A percentile compares a stretch with the other conserved stretches of the same genome.
Conservation (phyloP, 2,329 filamentous ascomycete species). For the Tetracladium maxilliforme region DNA sequence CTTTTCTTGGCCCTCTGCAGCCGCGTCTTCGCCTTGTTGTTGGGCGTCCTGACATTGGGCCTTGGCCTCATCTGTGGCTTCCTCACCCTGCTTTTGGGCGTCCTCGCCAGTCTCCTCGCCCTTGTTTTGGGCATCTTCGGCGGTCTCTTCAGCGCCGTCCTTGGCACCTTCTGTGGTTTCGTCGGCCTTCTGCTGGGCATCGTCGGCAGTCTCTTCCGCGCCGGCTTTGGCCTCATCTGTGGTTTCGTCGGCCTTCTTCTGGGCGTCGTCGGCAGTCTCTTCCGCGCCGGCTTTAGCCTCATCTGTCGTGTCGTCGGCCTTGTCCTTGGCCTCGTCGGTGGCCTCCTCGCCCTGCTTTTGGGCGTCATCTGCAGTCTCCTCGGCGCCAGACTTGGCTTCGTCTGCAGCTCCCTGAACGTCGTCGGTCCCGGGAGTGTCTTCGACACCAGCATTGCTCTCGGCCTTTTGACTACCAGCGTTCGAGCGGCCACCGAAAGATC, state of each 20-base stretch:
- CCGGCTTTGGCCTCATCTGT: conserved; percentile 16
- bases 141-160: conserved; percentile 2
- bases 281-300: conserved; percentile 14
- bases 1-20: conserved; percentile 3
- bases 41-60: conserved; percentile 2
- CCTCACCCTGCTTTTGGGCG: conserved; percentile 5
- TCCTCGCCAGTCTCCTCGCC: conserved; percentile 6
- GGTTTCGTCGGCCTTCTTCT: conserved; percentile 9
- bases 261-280: conserved; percentile 11
- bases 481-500: conserved; percentile 10
- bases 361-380: conserved; percentile 20
- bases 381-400: conserved; percentile 17
- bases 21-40: conserved; percentile 2
- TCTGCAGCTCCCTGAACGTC: conserved; percentile 8
- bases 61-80: conserved; percentile 2
- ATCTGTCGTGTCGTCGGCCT: conserved; percentile 18
- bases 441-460: conserved; percentile 9
- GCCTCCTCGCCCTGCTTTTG: conserved; percentile 15
- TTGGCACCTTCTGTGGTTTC: conserved; percentile 1
- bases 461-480: conserved; percentile 14
- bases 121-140: conserved; percentile 8
- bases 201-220: conserved; percentile 11
- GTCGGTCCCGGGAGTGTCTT: conserved; percentile 10
- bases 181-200: conserved; percentile 6
- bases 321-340: conserved; percentile 19